phyloP scores from a whole-genome alignment of 371 early-diverging fungal species.

The Mucor plumbeus region DNA sequence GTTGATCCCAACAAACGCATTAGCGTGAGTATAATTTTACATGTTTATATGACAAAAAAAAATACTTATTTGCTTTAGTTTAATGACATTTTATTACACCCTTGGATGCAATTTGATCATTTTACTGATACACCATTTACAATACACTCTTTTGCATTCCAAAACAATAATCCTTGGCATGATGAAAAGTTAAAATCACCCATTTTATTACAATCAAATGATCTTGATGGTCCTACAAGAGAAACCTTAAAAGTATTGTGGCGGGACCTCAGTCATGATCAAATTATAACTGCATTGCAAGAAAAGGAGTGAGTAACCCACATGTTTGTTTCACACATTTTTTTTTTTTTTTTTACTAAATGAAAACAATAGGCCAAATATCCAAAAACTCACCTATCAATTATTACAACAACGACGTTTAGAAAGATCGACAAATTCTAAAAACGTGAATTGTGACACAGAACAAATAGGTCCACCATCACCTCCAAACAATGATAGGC shows the following conservation, averaged over 20 bases:
- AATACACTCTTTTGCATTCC: constrained; percentile 9
- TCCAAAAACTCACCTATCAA: constrained; percentile 42
- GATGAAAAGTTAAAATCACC: constrained; percentile 23
- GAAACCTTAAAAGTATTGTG: constrained; percentile 52
- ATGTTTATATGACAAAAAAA: not conserved
- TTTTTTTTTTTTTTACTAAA: not conserved
- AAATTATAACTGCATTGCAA: constrained; percentile 33
- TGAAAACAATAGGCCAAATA: constrained; percentile 28
- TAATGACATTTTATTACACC: constrained; percentile 38
- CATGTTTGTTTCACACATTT: constrained; percentile 6
- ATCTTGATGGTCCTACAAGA: constrained; percentile 40
- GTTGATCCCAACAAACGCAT: constrained; percentile 43
- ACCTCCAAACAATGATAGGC: constrained; percentile 2
- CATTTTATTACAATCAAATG: constrained; percentile 22
- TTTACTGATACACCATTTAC: not conserved
- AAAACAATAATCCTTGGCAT: constrained; percentile 12
- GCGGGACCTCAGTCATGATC: constrained; percentile 37
- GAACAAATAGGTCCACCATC: constrained; percentile 2
- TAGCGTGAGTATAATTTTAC: constrained; percentile 36
- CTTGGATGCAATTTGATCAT: constrained; percentile 31
- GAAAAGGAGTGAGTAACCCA: constrained; percentile 21
- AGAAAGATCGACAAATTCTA: constrained; percentile 15
- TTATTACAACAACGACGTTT: constrained; percentile 29
- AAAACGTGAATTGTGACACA: not conserved
- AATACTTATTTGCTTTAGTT: constrained; percentile 26